Evolutionary conservation across 768 basidiomycete genomes (phyloP), one percentile per base, ranked within the genome.

Genomic region (Clitopilus passeckerianus): DNA sequence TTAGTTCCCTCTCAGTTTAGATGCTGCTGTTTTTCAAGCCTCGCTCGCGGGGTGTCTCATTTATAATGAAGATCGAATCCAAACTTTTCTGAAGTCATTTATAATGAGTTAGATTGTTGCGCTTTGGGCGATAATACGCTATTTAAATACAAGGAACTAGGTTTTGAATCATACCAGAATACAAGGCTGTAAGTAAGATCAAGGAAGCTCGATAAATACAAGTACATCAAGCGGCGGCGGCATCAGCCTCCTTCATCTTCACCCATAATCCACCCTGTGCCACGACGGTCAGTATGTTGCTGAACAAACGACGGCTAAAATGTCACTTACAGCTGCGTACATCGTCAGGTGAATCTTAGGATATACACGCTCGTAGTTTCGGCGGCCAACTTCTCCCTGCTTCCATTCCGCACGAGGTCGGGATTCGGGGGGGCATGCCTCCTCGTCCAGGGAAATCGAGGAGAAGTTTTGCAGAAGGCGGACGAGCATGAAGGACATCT

Each of bases 401-500:
- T 74, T 75, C 84, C 84, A 87, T 12, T 74, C 71, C 3, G 66
- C 46, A 1, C 83, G 84, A 12, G 82, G 80, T 6, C 69, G 72
- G 2, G 77, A 74, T 14, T 74, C 78, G 0, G 77, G 75, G 0
- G 79, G 80, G 56, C 78, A 74, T 0, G 83, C 77, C 1, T 76
- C 76, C 10, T 72, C 69, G 27, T 78, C 81, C 10, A 87, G 73
- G 5, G 71, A 67, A 44, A 88, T 71, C 0, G 74, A 74, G 0
- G 74, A 72, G 69, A 87, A 87, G 41, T 72, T 74, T 65, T 89
- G 87, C n/a, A 88, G 70, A 24, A 89, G 74, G 2, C 84, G 79
- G 57, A 89, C 77, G 55, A 88, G 67, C 67, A 87, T 76, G 71
- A 86, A 87, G 1, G 86, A 86, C 70, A 84, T 82, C 61, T 83